A percentile compares a stretch with the other conserved stretches of the same genome.
These are phyloP conservation scores for Microsporum ferrugineum DNA, from an alignment of 2,329 filamentous ascomycete genomes.

Conservation along the genomic window DNA sequence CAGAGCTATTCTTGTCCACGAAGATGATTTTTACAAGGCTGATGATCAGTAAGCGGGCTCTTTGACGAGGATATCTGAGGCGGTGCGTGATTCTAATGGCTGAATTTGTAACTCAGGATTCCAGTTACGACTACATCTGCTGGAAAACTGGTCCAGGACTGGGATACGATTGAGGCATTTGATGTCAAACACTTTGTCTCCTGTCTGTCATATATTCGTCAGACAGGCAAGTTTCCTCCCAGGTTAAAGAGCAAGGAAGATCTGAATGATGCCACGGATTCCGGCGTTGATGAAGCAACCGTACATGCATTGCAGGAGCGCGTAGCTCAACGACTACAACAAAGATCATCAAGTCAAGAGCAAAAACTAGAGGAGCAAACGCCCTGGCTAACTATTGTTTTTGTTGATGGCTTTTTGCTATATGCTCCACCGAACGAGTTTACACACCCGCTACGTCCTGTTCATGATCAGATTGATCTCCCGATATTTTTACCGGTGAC, in stretches of 20 bases:
- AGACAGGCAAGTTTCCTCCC: conserved; percentile 46
- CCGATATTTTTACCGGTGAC: conserved; percentile 67
- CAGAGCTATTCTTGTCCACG: conserved; percentile 64
- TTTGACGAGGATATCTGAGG: not conserved
- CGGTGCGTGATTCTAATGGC: not conserved
- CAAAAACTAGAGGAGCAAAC: not conserved
- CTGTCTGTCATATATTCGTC: conserved; percentile 58
- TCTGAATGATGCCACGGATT: conserved; percentile 42
- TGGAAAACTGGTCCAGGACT: conserved; percentile 58
- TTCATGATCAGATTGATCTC: conserved; percentile 48
- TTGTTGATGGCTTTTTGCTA: conserved; percentile 83
- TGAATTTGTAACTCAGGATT: conserved; percentile 24
- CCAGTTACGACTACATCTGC: conserved; percentile 39
- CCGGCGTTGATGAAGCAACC: conserved; percentile 24
- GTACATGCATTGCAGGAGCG: conserved; percentile 16
- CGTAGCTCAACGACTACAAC: conserved; percentile 18
- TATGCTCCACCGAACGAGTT: conserved; percentile 43
- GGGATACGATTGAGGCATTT: conserved; percentile 78
- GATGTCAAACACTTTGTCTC: conserved; percentile 56
- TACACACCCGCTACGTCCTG: conserved; percentile 19
- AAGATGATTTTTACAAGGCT: conserved; percentile 89
- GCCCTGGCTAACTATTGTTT: conserved; percentile 41
- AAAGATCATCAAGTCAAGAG: not conserved
- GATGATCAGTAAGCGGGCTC: conserved; percentile 50
- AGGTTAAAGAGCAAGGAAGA: conserved; percentile 47